Base-by-base conservation (phyloP, 768 basidiomycete species). In the Russula compacta region DNA sequence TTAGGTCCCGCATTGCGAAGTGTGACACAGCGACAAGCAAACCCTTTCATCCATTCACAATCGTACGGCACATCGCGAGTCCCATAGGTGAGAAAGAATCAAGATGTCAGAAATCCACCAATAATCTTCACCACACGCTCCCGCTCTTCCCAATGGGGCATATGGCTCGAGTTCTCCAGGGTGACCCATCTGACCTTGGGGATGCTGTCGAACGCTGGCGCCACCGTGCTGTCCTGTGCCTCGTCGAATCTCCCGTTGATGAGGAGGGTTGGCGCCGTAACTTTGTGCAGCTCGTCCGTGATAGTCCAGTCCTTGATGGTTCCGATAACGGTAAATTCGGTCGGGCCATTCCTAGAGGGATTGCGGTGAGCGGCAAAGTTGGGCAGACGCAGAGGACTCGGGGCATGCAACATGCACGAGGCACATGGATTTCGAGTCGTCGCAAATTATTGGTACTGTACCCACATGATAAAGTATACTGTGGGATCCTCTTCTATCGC, bases 161-260 rank as follows among this genome's bases (percentile, higher is more conserved):
- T 69, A 62, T 74, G 73, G 35, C 69, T 60, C 35, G 71, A 72
- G n/a, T 71, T 57, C 2, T 67, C 65, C 33, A 73, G 71, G 39
- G 66, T 66, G 32, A 71, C 68, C 73, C 72, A 75, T 52, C 70
- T 72, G 19, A 71, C 69, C 29, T 67, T 66, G 32, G 68, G 63
- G 14, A 75, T 70, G 17, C 64, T 59, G 35, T 58, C 48, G 53
- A 76, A 73, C 58, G 73, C 77, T 3, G 8, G 33, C 33, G 33
- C 50, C 5, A 71, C 47, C 17, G 69, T 71, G 9, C 67, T 66
- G 60, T 78, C 76, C 24, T 73, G 49, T 46, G 73, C 76, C 56
- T 71, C 70, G 54, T 79, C 79, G 56, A 75, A 69, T 11, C 60
- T 61, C 1, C 74, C 76, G 36, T 77, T 76, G 46, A 72, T 47